A percentile compares a stretch with the other conserved stretches of the same genome.
Evolutionary conservation across 805 yeast genomes (phyloP).

Genomic region (Hanseniaspora mollemarum): DNA sequence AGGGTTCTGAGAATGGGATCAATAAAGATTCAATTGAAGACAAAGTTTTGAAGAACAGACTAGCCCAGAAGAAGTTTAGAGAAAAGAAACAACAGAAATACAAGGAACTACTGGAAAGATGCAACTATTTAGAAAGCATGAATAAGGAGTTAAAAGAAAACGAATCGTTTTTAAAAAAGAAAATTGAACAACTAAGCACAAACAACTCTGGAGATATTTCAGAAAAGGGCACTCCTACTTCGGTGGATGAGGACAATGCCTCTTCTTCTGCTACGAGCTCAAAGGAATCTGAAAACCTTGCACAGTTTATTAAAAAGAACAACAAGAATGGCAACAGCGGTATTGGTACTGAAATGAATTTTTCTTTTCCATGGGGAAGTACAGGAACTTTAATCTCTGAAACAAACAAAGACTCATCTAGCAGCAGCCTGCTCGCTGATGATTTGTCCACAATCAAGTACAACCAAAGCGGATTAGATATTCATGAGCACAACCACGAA

Average conservation of each 20-base stretch:
- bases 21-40: constrained; percentile 3
- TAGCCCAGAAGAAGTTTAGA: constrained; percentile 95
- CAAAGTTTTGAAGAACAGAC: constrained; percentile 57
- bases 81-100: constrained; percentile 84
- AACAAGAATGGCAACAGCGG: neutral
- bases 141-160: constrained; percentile 59
- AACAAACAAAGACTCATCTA: neutral
- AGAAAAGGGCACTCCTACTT: neutral
- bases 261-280: constrained; percentile 2
- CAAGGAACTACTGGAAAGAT: constrained; percentile 74
- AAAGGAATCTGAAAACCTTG: constrained; percentile 3
- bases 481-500: neutral
- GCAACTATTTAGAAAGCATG: constrained; percentile 57
- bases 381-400: constrained; percentile 9
- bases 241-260: neutral
- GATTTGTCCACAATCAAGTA: neutral
- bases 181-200: constrained; percentile 51
- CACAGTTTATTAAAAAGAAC: neutral
- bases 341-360: neutral
- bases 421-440: neutral
- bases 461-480: neutral
- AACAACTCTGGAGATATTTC: neutral
- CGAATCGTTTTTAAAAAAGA: constrained; percentile 59
- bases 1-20: neutral
- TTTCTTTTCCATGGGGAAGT: constrained; percentile 8